Conservation (phyloP, 805 yeast species). For the Nakazawaea ambrosiae region DNA sequence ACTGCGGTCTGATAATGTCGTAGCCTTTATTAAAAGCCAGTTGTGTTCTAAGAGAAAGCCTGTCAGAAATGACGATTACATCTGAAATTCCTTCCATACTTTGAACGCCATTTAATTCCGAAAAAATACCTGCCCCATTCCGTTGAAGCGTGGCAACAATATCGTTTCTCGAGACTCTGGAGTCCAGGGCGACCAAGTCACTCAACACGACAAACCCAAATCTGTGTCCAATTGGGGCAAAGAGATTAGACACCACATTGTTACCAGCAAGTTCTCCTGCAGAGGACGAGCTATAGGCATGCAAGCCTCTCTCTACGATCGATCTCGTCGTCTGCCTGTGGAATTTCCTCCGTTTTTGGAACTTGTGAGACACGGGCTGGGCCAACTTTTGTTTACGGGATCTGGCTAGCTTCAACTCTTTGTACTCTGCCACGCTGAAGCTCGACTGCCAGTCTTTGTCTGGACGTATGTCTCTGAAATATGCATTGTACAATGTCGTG, state of each 20-base stretch:
- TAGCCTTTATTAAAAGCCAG: conserved; percentile 38
- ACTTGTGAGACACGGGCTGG: conserved; percentile 17
- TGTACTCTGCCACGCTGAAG: conserved; percentile 49
- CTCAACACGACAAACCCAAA: conserved; percentile 45
- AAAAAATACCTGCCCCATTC: conserved; percentile 44
- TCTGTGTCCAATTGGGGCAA: conserved; percentile 23
- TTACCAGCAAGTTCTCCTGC: conserved; percentile 1
- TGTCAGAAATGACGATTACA: conserved; percentile 30
- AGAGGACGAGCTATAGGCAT: conserved; percentile 8
- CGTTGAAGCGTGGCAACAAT: conserved; percentile 24
- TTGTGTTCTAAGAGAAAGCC: conserved; percentile 29
- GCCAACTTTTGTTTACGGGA: conserved; percentile 11
- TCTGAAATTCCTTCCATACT: conserved; percentile 12
- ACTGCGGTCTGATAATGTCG: conserved; percentile 58
- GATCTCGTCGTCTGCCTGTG: conserved; percentile 14
- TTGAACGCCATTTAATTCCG: conserved; percentile 25
- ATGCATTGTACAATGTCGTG: conserved; percentile 69
- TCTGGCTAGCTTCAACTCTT: conserved; percentile 24
- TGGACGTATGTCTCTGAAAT: conserved; percentile 57
- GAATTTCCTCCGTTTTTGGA: conserved; percentile 22
- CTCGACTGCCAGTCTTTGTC: conserved; percentile 61
- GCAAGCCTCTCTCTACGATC: conserved; percentile 12
- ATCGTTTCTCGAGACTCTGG: neutral
- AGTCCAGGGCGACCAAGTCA: conserved; percentile 26
- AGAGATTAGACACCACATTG: conserved; percentile 15